Evolutionary conservation across 179 eudicot genomes (phyloP).

Genomic region (Pouteria campechiana): DNA sequence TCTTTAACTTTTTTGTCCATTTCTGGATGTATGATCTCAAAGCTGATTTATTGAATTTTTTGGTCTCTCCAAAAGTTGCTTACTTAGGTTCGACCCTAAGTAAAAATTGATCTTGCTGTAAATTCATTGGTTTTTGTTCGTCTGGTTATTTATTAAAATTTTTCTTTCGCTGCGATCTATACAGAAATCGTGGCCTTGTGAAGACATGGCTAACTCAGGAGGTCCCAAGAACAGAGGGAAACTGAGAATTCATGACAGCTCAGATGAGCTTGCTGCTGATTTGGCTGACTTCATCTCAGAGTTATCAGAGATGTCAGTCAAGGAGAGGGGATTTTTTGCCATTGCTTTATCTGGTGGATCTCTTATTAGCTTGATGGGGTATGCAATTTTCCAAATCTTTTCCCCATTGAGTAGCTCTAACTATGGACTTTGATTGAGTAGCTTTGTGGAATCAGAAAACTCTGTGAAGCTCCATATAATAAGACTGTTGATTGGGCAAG

Average conservation of each 20-base stretch:
- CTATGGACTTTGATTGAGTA: slow-evolving; percentile 8
- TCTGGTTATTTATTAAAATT: too few relatives aligned
- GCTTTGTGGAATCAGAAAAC: slow-evolving; percentile 37
- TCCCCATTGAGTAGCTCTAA: not conserved
- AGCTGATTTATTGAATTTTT: too few relatives aligned
- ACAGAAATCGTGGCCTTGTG: slow-evolving; percentile 7
- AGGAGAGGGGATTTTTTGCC: slow-evolving; percentile 72
- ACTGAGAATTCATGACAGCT: slow-evolving; percentile 64
- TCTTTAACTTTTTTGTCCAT: too few relatives aligned
- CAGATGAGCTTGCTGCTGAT: slow-evolving; percentile 64
- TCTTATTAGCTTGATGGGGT: slow-evolving; percentile 69
- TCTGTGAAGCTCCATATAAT: slow-evolving; percentile 64
- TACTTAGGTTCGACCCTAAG: too few relatives aligned
- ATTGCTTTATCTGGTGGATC: slow-evolving; percentile 92
- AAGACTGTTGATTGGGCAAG: slow-evolving; percentile 84
- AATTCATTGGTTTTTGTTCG: too few relatives aligned
- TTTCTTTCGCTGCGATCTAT: too few relatives aligned
- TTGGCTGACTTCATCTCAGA: slow-evolving; percentile 78
- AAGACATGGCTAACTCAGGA: slow-evolving; percentile 46
- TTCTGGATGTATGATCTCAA: too few relatives aligned
- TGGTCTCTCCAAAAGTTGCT: too few relatives aligned
- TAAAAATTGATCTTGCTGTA: too few relatives aligned
- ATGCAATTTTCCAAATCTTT: slow-evolving; percentile 10
- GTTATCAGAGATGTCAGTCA: slow-evolving; percentile 65
- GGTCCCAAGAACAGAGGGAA: slow-evolving; percentile 48